Conservation (phyloP, 352 stramenopile species). For the Porosira glacialis region DNA sequence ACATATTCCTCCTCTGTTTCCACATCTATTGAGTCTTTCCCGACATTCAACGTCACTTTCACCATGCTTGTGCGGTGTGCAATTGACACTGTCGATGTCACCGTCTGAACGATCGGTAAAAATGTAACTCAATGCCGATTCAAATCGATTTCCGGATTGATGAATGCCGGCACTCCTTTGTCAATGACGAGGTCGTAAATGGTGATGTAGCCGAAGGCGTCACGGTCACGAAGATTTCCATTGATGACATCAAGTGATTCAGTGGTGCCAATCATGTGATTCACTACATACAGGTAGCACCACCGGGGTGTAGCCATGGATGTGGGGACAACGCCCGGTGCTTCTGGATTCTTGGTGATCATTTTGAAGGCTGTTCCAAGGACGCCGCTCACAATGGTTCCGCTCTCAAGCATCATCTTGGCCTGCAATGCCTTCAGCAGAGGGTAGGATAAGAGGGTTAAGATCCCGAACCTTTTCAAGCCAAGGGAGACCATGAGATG, state of each 20-base stretch:
- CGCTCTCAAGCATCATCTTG: constrained; percentile 55
- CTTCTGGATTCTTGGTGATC: too few relatives aligned
- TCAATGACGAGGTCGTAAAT: too few relatives aligned
- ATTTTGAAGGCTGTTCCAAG: too few relatives aligned
- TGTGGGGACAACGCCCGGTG: too few relatives aligned
- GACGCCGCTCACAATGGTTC: constrained; percentile 27
- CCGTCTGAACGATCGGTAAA: constrained; percentile 76
- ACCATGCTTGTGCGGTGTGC: constrained; percentile 58
- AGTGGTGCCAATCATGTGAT: too few relatives aligned
- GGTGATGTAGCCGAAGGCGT: too few relatives aligned
- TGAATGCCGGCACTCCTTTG: constrained; percentile 21
- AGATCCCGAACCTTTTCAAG: constrained; percentile 82
- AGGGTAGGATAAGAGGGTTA: constrained; percentile 77
- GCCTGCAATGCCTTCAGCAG: constrained; percentile 30
- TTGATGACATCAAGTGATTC: too few relatives aligned
- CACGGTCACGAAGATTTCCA: too few relatives aligned
- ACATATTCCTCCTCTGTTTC: constrained; percentile 45
- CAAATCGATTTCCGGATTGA: constrained; percentile 48
- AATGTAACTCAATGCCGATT: constrained; percentile 54
- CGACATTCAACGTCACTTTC: constrained; percentile 46
- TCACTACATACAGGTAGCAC: too few relatives aligned
- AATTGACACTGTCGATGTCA: constrained; percentile 41
- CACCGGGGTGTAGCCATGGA: too few relatives aligned
- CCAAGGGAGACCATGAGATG: constrained; percentile 84
- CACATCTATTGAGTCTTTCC: constrained; percentile 55